Evolutionary conservation across 257 asterid species (phyloP), one percentile per base, ranked within the genome.

Genomic region (Rubia yunnanensis): DNA sequence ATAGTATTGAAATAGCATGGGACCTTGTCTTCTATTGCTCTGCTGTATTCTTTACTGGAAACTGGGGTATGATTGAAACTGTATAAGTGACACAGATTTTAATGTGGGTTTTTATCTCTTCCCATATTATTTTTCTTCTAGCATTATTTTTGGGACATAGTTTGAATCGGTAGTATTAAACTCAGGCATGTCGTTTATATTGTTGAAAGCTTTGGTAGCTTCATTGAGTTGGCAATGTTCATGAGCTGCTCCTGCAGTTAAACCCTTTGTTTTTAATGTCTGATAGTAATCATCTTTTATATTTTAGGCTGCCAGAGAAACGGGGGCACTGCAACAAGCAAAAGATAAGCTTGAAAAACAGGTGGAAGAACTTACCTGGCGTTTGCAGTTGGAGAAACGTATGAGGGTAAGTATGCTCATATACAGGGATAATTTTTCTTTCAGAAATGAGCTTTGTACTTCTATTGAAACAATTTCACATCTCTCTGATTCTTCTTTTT

Each of bases 301-400:
- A 70, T 76, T 63, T 74, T 79, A 94, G 99, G 97, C 95, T 69
- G 80, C 97, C 44, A 86, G 87, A 78, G 99, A 88, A 85, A 88
- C 99, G n/a, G 97, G 97, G 17, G 97, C 96, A 31, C 96, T 94
- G 58, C 89, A 85, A 81, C 96, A 94, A 84, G 96, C 97, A 32
- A 94, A 94, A 77, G 92, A 90, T 80, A 90, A 90, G 83, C 99
- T 94, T 81, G 97, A 94, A 83, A 94, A 94, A 84, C 88, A 86
- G 74, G 96, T 94, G 78, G 96, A 94, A 83, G 99, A 94, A 76
- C 99, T 94, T 61, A 82, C 95, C 52, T 78, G 86, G 84, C 91
- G 96, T 72, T 73, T 89, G 77, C 97, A 89, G 88, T 85, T 94
- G 82, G 97, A 94, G 84, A 90, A 94, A 81, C 92, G 92, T 17